phyloP scores from a whole-genome alignment of 345 rosid species.

The Ceriops tagal region DNA sequence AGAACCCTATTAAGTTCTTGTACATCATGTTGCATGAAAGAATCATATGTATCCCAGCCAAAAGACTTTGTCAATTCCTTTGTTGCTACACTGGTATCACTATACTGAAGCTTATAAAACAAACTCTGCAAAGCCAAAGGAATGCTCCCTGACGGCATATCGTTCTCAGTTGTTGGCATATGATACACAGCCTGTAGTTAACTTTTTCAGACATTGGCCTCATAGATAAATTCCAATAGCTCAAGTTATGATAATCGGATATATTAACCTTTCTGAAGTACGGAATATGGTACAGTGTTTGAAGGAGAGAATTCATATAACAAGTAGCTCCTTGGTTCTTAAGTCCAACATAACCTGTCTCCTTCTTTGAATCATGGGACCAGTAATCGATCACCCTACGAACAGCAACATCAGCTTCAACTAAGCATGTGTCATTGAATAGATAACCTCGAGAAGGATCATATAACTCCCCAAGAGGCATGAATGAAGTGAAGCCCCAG shows the following conservation, averaged over 20 bases:
- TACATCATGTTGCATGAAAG: slow-evolving; percentile 99
- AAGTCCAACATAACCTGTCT: slow-evolving; percentile 97
- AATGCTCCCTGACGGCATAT: slow-evolving; percentile 85
- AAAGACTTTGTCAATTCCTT: slow-evolving; percentile 56
- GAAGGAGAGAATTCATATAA: slow-evolving; percentile 97
- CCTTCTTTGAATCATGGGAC: slow-evolving; percentile 90
- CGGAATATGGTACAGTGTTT: slow-evolving; percentile 87
- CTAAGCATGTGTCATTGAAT: slow-evolving; percentile 60
- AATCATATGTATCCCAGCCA: slow-evolving; percentile 98
- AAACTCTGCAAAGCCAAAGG: slow-evolving; percentile 52
- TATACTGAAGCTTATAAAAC: slow-evolving; percentile 52
- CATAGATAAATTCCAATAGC: slow-evolving; percentile 2
- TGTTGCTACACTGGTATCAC: slow-evolving; percentile 54
- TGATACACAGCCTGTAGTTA: slow-evolving; percentile 88
- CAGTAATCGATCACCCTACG: slow-evolving; percentile 78
- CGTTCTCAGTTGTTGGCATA: slow-evolving; percentile 99
- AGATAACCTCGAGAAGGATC: slow-evolving; percentile 87
- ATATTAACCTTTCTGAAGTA: slow-evolving; percentile 86
- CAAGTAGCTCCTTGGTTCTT: slow-evolving; percentile 99
- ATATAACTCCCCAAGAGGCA: slow-evolving; percentile 91
- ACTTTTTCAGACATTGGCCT: slow-evolving; percentile 1
- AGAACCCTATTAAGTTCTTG: slow-evolving; percentile 97
- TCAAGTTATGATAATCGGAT: not conserved
- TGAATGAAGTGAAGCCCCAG: slow-evolving; percentile 94
- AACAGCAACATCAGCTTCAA: slow-evolving; percentile 94